Evolutionary conservation across 352 stramenopile species (phyloP), one percentile per base, ranked within the genome.

Genomic region (Albugo candida): DNA sequence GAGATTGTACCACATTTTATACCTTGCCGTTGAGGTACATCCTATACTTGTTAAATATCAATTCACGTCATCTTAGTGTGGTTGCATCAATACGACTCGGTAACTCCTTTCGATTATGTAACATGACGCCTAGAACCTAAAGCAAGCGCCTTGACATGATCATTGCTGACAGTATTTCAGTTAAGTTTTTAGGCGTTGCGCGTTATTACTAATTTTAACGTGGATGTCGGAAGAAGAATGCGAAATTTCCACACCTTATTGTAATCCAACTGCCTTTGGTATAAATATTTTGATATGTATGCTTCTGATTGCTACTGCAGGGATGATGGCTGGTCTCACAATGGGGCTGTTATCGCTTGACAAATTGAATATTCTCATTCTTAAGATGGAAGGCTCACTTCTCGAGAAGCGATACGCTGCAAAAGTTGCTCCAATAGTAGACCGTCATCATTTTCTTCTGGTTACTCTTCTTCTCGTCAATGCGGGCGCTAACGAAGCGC

Each of bases 391-490:
- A 55, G 83, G 81, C 37, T 63, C 64, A 12, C 56, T 65, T 5
- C 36, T 53, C 11, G 73, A 96, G 58, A 83, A 96, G 62, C 42
- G 58, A 17, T 64, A 76, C 20, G 85, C 87, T 8, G 56, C 48
- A 16, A 56, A 62, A 8, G 69, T 97, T 21, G 61, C 95, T 8
- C 88, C 91, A 6, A 56, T 98, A 47, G 64, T 97, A 19, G 61
- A 78, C 43, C 56, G 78, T 21, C 87, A 96, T 56, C 92, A 98
- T 70, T 63, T 92, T 41, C 56, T 97, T 6, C 61, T 98, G 11
- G 92, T 97, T 13, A 95, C 93, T 44, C 60, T 98, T 27, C 61
- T 98, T 24, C 68, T 98, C 16, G 70, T 96, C 47, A 98, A 98
- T 63, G 77, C 82, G 19, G 59, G 78, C 17, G 88, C 89, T 1